phyloP scores from a whole-genome alignment of 176 grass and related monocot species.

The Echinochloa phyllopogon region DNA sequence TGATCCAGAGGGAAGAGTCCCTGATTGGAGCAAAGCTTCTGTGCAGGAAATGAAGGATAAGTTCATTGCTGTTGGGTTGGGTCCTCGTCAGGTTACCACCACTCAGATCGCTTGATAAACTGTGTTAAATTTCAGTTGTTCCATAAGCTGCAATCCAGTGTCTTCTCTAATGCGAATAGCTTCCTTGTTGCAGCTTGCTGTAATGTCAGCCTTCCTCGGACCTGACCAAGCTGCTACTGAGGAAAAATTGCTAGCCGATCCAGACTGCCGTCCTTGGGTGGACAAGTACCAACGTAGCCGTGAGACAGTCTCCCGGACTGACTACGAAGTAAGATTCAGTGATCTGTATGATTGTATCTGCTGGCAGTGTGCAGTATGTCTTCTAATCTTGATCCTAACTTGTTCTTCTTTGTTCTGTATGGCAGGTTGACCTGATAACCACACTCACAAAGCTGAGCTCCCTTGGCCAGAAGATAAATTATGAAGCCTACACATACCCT shows the following conservation, averaged over 20 bases:
- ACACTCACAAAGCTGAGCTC: slow-evolving; percentile 90
- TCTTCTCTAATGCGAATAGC: neutral
- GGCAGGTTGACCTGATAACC: slow-evolving; percentile 95
- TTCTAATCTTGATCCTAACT: neutral
- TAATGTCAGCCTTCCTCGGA: slow-evolving; percentile 95
- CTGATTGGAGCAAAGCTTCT: slow-evolving; percentile 85
- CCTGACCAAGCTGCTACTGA: slow-evolving; percentile 83
- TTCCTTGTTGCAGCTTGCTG: slow-evolving; percentile 64
- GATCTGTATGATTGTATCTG: neutral
- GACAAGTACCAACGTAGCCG: slow-evolving; percentile 93
- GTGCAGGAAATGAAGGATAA: slow-evolving; percentile 94
- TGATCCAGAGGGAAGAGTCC: slow-evolving; percentile 90
- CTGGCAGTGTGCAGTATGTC: neutral
- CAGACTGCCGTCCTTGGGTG: slow-evolving; percentile 82
- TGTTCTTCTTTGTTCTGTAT: slow-evolving; percentile 16
- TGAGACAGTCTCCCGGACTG: slow-evolving; percentile 90
- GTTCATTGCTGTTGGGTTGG: slow-evolving; percentile 71
- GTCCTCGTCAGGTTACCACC: slow-evolving; percentile 86
- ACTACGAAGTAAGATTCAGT: slow-evolving; percentile 74
- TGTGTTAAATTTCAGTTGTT: no score
- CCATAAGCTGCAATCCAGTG: neutral
- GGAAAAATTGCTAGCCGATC: slow-evolving; percentile 66
- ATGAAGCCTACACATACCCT: slow-evolving; percentile 94
- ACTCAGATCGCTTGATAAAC: no score
- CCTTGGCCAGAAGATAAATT: slow-evolving; percentile 90